Conservation (phyloP, 2,329 filamentous ascomycete species). For the Gyromitra esculenta region DNA sequence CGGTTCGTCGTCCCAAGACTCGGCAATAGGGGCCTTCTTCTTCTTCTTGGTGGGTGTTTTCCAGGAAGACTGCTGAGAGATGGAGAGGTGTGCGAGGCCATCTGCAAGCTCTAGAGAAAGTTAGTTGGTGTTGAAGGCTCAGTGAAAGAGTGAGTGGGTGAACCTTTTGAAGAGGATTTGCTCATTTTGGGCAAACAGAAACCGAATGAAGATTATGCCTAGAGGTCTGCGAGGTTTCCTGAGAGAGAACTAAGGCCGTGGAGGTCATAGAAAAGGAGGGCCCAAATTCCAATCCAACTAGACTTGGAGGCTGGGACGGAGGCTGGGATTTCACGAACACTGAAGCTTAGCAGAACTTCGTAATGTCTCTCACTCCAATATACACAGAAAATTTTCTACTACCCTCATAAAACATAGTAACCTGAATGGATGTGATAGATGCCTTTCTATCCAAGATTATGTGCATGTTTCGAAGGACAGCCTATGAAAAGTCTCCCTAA, state of each 20-base stretch:
- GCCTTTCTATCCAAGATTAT: slow-evolving; percentile 3
- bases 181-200: slow-evolving; percentile 30
- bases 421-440: background rate
- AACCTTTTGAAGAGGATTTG: slow-evolving; percentile 35
- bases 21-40: slow-evolving; percentile 66
- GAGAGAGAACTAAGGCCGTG: slow-evolving; percentile 14
- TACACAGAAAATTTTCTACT: slow-evolving; percentile 7
- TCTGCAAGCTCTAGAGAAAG: slow-evolving; percentile 31
- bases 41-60: slow-evolving; percentile 49
- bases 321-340: slow-evolving; percentile 15
- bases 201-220: background rate
- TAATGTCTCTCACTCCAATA: slow-evolving; percentile 1
- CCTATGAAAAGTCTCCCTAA: background rate
- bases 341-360: slow-evolving; percentile 18
- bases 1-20: slow-evolving; percentile 82
- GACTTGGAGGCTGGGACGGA: slow-evolving; percentile 6
- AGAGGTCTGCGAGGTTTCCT: background rate
- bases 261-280: slow-evolving; percentile 21
- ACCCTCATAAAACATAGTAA: background rate
- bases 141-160: background rate
- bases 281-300: slow-evolving; percentile 27
- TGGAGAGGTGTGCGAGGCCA: slow-evolving; percentile 31
- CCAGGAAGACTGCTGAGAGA: slow-evolving; percentile 12
- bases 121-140: slow-evolving; percentile 12
- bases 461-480: slow-evolving; percentile 6